Evolutionary conservation across 306 rosid species (phyloP).

Genomic region (Rosa chinensis): DNA sequence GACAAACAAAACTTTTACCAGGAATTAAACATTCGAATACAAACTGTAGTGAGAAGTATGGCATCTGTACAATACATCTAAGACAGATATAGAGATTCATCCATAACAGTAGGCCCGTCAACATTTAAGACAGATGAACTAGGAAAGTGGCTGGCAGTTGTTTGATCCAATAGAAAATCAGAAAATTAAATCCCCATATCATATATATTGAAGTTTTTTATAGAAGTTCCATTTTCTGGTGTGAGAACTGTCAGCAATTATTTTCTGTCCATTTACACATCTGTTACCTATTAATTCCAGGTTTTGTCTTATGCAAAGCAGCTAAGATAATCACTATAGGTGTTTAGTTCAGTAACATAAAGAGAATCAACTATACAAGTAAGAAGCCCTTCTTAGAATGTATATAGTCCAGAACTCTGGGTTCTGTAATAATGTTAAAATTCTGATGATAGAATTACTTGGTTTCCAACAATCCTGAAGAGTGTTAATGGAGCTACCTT

Average conservation of each 20-base stretch:
- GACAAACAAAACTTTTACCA: not conserved
- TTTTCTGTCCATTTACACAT: not conserved
- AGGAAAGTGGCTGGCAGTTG: not conserved
- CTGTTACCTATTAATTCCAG: not conserved
- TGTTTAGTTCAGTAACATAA: not conserved
- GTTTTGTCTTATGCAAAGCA: not conserved
- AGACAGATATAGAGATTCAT: not conserved
- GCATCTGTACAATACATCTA: not conserved
- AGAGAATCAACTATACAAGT: not conserved
- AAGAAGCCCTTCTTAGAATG: slow-evolving; percentile 4
- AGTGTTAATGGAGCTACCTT: not conserved
- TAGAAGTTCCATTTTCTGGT: not conserved
- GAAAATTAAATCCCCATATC: not conserved
- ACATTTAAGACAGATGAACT: not conserved
- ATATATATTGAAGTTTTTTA: not conserved
- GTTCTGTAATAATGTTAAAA: not conserved
- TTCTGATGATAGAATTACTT: not conserved
- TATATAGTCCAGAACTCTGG: not conserved
- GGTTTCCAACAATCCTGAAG: not conserved
- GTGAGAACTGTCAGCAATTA: not conserved
- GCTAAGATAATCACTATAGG: not conserved
- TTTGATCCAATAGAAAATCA: not conserved
- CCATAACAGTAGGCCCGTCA: not conserved
- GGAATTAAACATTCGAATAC: not conserved
- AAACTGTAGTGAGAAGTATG: not conserved